Evolutionary conservation across 805 yeast genomes (phyloP), one percentile per base, ranked within the genome.

Genomic region (Metschnikowia dekortorum): DNA sequence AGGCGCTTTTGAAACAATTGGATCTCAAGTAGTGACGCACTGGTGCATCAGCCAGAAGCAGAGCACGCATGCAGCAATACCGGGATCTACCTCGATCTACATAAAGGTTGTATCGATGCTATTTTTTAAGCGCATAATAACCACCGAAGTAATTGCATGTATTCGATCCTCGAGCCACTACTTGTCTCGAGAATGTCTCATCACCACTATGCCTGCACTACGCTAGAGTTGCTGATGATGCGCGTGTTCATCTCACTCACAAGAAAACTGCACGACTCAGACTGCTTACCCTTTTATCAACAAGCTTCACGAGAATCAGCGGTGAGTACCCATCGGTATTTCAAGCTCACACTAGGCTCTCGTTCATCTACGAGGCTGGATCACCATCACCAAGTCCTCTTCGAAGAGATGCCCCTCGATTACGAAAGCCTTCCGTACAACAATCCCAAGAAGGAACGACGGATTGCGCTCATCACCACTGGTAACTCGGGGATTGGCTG

Each of bases 401-500:
- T 22, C 34, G 8, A 39, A n/a, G 26, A 29, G 26, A 52, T 49
- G 55, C 37, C 47, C n/a, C 46, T 53, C 38, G 49, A 53, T 38
- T 39, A 50, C 34, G 40, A 37, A 16, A 53, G 68, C 1, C 66
- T 84, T 30, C 91, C 94, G 0, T 87, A 83, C 64, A 67, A 72
- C 56, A 71, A 86, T 56, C 90, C 90, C 0, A 53, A 57, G 1
- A 53, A 54, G 2, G 80, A 78, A 29, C 73, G 87, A 40, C 75
- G 82, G 50, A 83, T 86, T 4, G 90, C 88, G 2, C 69, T 89
- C 6, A 81, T 89, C 31, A 84, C 94, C 0, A 95, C 96, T 1
- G 95, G 94, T 6, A 86, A 84, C 58, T 78, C 85, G 49, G 96
- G 96, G 0, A 79, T 87, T 16, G 96, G 96, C 9, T 88, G 79